Percentiles rank a stretch among this genome's conserved stretches.
Evolutionary conservation across 2,329 filamentous ascomycete species (phyloP).

Genomic region (Chaetomium sp.): DNA sequence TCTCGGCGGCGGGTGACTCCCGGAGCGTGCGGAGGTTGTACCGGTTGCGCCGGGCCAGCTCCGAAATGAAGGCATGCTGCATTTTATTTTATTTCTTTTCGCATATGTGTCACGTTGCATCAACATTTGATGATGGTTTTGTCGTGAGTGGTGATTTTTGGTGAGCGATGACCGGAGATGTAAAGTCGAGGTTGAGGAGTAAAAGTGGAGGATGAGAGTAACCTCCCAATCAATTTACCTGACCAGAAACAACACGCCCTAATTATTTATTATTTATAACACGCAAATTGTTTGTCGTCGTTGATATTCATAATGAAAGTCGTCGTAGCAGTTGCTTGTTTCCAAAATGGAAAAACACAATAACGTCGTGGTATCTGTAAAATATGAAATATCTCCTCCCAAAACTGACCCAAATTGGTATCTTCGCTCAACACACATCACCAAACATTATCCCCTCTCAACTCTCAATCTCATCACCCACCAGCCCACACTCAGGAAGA

Average conservation of each 20-base stretch:
- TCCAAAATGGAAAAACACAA: neutral
- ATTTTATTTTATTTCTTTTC: slow-evolving; percentile 26
- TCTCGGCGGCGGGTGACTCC: slow-evolving; percentile 62
- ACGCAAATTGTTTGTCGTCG: neutral
- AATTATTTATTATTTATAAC: neutral
- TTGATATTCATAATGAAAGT: neutral
- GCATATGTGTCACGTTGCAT: neutral
- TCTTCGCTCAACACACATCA: slow-evolving; percentile 1
- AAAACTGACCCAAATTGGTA: neutral
- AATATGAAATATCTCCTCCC: neutral
- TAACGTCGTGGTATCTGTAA: slow-evolving; percentile 1
- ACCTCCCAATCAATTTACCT: neutral
- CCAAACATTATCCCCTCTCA: neutral
- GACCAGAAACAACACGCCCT: neutral
- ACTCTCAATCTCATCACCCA: neutral
- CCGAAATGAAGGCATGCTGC: slow-evolving; percentile 8
- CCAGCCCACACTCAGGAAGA: neutral
- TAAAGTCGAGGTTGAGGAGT: neutral
- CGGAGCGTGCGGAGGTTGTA: slow-evolving; percentile 55
- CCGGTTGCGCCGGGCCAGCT: slow-evolving; percentile 42
- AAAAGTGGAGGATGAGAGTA: neutral
- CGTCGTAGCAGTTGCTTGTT: neutral
- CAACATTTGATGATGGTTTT: neutral
- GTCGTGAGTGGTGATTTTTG: neutral
- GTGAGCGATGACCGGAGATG: neutral